phyloP scores from a whole-genome alignment of 768 basidiomycete species.

The Leccinum variicolor region DNA sequence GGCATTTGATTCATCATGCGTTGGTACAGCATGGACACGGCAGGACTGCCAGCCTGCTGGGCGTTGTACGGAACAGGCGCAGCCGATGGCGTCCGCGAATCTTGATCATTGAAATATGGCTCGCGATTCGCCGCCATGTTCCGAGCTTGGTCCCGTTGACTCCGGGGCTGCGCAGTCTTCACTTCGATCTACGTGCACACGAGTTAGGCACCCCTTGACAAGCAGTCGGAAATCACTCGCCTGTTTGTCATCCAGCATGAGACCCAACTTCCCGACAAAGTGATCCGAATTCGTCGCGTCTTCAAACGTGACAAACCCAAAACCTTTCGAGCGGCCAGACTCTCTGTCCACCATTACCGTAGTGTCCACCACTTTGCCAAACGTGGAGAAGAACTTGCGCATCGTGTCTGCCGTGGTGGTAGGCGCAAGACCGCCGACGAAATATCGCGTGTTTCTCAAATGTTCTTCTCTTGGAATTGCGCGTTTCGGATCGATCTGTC shows the following conservation, averaged over 20 bases:
- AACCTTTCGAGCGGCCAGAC: constrained; percentile 72
- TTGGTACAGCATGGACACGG: constrained; percentile 33
- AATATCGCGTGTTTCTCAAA: constrained; percentile 70
- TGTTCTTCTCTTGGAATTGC: constrained; percentile 85
- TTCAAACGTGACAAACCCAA: constrained; percentile 83
- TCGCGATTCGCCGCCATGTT: constrained; percentile 25
- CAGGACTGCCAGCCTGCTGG: constrained; percentile 36
- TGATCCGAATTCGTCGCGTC: constrained; percentile 60
- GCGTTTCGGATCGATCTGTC: constrained; percentile 83
- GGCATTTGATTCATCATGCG: constrained; percentile 39
- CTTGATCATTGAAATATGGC: constrained; percentile 34
- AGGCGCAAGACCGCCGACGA: constrained; percentile 74
- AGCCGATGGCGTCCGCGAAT: constrained; percentile 33
- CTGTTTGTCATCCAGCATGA: constrained; percentile 75
- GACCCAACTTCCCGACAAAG: constrained; percentile 62
- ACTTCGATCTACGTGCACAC: constrained; percentile 65
- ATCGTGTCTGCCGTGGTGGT: constrained; percentile 68
- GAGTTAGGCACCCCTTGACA: background rate
- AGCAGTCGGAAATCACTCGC: constrained; percentile 37
- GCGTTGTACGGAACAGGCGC: constrained; percentile 31
- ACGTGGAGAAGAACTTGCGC: constrained; percentile 65
- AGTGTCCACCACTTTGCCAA: constrained; percentile 78
- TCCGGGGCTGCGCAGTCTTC: constrained; percentile 74
- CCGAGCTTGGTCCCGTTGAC: constrained; percentile 54
- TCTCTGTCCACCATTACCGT: constrained; percentile 86